Percentiles rank a stretch among this genome's conserved stretches.
These are phyloP conservation scores for Blastomyces parvus DNA, from an alignment of 2,329 filamentous ascomycete genomes.

Conservation along the genomic window DNA sequence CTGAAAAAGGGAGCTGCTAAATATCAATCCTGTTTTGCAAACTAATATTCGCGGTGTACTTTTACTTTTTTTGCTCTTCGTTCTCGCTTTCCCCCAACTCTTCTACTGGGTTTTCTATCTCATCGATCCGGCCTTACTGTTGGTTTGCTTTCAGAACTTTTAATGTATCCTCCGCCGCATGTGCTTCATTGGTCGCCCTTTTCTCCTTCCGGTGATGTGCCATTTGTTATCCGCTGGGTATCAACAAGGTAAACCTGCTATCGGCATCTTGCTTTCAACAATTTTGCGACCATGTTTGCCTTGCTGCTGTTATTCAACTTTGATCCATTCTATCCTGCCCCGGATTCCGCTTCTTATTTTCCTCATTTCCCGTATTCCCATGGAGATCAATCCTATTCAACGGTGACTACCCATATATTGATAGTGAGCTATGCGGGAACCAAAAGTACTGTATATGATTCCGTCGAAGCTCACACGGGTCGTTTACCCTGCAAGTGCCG, in stretches of 20 bases:
- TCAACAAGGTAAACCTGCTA: background rate
- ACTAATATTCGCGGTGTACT: background rate
- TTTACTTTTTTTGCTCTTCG: background rate
- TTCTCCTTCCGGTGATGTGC: background rate
- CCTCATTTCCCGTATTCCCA: background rate
- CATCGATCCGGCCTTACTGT: background rate
- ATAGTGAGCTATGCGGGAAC: background rate
- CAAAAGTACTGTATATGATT: background rate
- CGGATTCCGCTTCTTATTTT: background rate
- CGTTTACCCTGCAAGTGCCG: background rate
- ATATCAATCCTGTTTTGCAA: background rate
- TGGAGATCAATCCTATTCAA: background rate
- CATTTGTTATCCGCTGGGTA: background rate
- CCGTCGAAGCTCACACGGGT: background rate
- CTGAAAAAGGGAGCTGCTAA: background rate
- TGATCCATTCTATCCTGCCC: background rate
- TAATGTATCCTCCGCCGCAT: background rate
- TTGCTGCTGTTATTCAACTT: background rate
- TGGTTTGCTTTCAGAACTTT: background rate
- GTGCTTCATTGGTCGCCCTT: background rate
- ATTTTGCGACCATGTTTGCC: background rate
- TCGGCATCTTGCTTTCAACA: background rate
- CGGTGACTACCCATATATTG: background rate
- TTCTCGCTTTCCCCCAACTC: background rate
- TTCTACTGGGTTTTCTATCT: background rate